Base-by-base conservation (phyloP, 768 basidiomycete genomes). In the Sporobolomyces phaffii region DNA sequence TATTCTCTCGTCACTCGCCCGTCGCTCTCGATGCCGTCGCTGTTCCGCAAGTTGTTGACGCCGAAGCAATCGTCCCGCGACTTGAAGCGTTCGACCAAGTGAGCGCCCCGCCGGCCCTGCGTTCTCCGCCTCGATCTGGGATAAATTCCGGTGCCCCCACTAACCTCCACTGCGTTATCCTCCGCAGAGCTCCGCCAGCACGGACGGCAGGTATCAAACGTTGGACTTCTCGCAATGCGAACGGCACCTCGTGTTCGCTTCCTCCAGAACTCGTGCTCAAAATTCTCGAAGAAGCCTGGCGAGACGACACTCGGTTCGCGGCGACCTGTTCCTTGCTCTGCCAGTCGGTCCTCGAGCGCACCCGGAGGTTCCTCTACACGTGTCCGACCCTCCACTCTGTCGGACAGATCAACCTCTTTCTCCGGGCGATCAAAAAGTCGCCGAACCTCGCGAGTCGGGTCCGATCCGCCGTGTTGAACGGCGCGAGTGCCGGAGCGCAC, bases 201-300 rank as follows among this genome's bases (percentile, higher is more conserved):
- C 11, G 44, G n/a, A 18, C 7, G 34, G 34, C 20, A 36, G n/a
- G 5, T 45, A 45, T 58, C 56, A 58, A 45, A 18, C 40, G 56
- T 9, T 58, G 56, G 56, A 58, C 56, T 3, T 58, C 56, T 5
- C 56, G 56, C 56, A 58, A 58, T 7, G 29, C 7, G 29, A 29
- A 58, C 31, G 56, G 56, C 14, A 34, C 56, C 10, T 45, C 56
- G 18, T 58, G 56, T 24, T 45, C 56, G 28, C 50, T 66, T 6
- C 65, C 65, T 4, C n/a, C 60, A 6, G 65, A 66, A 38, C 38
- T 66, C 29, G 60, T 66, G 13, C 60, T 66, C n/a, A 5, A 3
- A 34, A 57, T 66, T 40, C 31, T 66, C 65, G 22, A 59, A 7
- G 18, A 34, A 22, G 51, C 59, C 13, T 57, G 54, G 54, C 5